Evolutionary conservation across 768 basidiomycete genomes (phyloP).

Genomic region (Tulasnella sp.): DNA sequence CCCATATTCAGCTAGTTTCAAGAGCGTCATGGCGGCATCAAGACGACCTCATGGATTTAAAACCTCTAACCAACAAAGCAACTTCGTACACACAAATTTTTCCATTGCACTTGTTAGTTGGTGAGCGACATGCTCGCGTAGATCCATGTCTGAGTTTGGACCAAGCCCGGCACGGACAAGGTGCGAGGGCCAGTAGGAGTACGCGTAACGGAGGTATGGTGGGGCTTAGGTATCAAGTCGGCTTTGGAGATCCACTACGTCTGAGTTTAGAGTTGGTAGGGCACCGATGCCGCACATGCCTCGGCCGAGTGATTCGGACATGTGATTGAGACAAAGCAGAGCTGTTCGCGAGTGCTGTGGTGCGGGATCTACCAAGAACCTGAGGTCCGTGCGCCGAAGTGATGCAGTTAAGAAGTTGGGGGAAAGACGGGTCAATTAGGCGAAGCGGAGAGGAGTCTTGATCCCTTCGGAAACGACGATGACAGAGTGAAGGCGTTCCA

Average conservation of each 20-base stretch:
- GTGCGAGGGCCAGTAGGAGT: background rate
- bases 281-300: background rate
- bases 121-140: no score
- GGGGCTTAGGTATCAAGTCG: background rate
- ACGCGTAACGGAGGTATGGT: background rate
- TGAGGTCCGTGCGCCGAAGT: background rate
- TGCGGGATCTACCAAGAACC: background rate
- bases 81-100: background rate
- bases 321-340: background rate
- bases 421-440: conserved; percentile 14
- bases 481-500: conserved; percentile 1
- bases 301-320: background rate
- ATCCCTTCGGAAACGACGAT: background rate
- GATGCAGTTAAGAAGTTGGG: conserved; percentile 11
- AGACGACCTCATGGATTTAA: background rate
- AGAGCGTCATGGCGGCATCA: background rate
- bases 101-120: background rate
- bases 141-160: background rate
- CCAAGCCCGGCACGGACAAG: background rate
- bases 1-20: background rate
- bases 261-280: background rate
- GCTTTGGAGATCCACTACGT: background rate
- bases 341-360: background rate
- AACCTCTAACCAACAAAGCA: conserved; percentile 3
- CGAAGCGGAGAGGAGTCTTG: background rate